These are phyloP conservation scores for Aspergillaceae sp. DNA, from an alignment of 2,329 filamentous ascomycete species.

Conservation along the genomic window DNA sequence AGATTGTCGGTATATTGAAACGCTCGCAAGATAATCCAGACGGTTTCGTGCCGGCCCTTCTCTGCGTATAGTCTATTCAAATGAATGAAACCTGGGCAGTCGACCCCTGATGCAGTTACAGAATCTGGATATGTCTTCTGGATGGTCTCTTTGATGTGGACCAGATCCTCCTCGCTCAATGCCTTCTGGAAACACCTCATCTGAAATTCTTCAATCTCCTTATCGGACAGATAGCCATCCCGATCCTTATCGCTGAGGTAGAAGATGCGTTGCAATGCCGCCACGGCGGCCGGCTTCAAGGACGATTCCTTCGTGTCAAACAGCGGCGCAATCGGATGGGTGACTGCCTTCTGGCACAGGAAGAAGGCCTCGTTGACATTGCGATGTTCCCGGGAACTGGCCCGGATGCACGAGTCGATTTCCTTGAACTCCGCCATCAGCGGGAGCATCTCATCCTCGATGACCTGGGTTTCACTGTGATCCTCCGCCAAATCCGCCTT, in stretches of 20 bases:
- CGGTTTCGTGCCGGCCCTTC: constrained; percentile 94
- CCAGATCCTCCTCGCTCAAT: constrained; percentile 68
- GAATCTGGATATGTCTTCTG: constrained; percentile 57
- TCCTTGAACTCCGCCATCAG: constrained; percentile 99
- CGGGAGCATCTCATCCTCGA: constrained; percentile 95
- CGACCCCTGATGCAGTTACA: constrained; percentile 62
- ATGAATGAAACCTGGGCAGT: constrained; percentile 73
- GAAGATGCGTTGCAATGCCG: constrained; percentile 81
- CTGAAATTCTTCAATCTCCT: constrained; percentile 87
- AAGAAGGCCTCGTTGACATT: constrained; percentile 98
- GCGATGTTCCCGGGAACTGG: constrained; percentile 81
- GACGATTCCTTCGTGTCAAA: constrained; percentile 91
- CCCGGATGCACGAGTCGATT: constrained; percentile 94
- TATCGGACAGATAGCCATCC: constrained; percentile 82
- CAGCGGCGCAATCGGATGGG: constrained; percentile 88
- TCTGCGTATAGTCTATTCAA: constrained; percentile 95
- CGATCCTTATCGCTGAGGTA: constrained; percentile 95
- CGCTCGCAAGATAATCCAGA: constrained; percentile 92
- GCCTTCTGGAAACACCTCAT: constrained; percentile 85
- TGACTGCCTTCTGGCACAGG: constrained; percentile 95
- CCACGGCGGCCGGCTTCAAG: constrained; percentile 80
- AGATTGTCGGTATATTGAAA: constrained; percentile 96
- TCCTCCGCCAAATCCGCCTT: constrained; percentile 81
- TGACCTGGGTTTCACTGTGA: constrained; percentile 69
- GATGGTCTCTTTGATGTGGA: constrained; percentile 85